Conservation (phyloP, 2,329 filamentous ascomycete species). For the Cercospora zeae-maydis region DNA sequence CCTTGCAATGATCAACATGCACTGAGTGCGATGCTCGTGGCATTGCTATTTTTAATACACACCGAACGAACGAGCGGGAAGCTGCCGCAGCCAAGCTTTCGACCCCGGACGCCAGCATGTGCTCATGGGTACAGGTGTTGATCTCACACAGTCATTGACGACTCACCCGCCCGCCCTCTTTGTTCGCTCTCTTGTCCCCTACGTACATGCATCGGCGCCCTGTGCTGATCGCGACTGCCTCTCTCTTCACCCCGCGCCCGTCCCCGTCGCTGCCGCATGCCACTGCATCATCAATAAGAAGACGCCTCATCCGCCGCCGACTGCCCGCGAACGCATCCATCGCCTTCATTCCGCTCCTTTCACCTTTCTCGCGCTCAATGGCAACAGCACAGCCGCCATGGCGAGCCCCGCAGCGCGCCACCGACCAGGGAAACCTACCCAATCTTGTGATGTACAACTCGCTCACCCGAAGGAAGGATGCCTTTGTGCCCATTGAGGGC, state of each 20-base stretch:
- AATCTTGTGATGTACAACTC: constrained; percentile 76
- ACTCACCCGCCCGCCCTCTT: not conserved
- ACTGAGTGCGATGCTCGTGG: not conserved
- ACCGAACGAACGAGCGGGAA: not conserved
- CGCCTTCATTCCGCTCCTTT: not conserved
- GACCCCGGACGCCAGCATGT: not conserved
- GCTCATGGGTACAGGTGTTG: not conserved
- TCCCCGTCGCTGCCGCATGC: not conserved
- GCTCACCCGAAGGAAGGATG: constrained; percentile 68
- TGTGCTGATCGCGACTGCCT: not conserved
- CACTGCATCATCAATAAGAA: not conserved
- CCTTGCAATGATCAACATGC: not conserved
- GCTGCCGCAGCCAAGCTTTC: constrained; percentile 5
- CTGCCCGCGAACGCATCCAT: not conserved
- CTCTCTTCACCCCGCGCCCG: not conserved
- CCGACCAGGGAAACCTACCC: constrained; percentile 40
- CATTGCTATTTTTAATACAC: not conserved
- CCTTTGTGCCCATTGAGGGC: constrained; percentile 67
- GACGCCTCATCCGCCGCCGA: not conserved
- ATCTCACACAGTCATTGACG: not conserved
- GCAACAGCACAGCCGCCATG: constrained; percentile 32
- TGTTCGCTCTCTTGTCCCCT: not conserved
- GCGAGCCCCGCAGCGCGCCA: constrained; percentile 33
- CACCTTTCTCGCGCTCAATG: constrained; percentile 2
- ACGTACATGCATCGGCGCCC: constrained; percentile 4